phyloP scores from a whole-genome alignment of 345 rosid species.

The Hibiscus tridactylites region DNA sequence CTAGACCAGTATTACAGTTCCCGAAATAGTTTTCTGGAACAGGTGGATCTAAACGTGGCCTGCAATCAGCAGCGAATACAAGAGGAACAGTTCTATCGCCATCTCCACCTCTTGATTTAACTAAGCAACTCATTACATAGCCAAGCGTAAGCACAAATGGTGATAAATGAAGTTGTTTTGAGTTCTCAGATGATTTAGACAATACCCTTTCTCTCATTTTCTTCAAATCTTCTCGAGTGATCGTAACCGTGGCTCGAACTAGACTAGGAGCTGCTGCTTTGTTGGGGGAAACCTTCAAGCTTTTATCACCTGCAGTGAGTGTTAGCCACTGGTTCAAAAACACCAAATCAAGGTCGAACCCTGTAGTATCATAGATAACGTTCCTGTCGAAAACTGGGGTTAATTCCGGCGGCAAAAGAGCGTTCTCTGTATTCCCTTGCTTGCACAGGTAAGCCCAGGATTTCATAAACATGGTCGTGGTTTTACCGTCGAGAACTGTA shows the following conservation, averaged over 20 bases:
- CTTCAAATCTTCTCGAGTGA: constrained; percentile 16
- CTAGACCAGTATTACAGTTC: constrained; percentile 2
- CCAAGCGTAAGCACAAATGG: constrained; percentile 23
- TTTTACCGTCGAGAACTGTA: constrained; percentile 15
- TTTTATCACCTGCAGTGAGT: not conserved
- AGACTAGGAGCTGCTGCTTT: not conserved
- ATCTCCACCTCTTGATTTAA: constrained; percentile 14
- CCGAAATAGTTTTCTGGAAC: constrained; percentile 27
- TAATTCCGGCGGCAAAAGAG: constrained; percentile 13
- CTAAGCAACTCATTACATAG: constrained; percentile 12
- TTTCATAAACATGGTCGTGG: constrained; percentile 12
- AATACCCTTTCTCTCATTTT: constrained; percentile 11
- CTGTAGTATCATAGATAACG: constrained; percentile 17
- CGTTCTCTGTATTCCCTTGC: not conserved
- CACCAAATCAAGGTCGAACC: not conserved
- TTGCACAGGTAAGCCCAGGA: constrained; percentile 21
- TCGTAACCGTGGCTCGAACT: constrained; percentile 17
- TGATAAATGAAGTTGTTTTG: constrained; percentile 18
- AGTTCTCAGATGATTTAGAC: not conserved
- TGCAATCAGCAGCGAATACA: constrained; percentile 17
- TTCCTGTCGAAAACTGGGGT: constrained; percentile 23
- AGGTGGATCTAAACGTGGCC: constrained; percentile 17
- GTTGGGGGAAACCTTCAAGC: constrained; percentile 2
- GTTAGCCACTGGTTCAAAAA: constrained; percentile 5
- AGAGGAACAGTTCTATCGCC: not conserved